These are phyloP conservation scores for Komagataella pseudopastoris DNA, from an alignment of 805 yeast genomes.

Conservation along the genomic window DNA sequence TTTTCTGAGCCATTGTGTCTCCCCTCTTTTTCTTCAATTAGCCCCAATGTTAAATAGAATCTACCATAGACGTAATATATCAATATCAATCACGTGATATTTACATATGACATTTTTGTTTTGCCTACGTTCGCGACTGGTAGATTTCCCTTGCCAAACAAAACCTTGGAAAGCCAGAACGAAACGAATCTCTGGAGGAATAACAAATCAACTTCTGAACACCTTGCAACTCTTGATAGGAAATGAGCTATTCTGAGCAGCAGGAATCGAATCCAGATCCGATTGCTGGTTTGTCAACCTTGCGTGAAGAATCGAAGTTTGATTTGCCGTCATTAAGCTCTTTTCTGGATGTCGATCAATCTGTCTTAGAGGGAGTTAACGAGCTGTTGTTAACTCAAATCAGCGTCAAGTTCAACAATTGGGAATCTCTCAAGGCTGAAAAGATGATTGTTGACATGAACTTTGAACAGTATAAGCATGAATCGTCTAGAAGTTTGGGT, in stretches of 20 bases:
- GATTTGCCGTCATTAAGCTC: constrained; percentile 14
- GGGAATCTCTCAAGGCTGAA: constrained; percentile 22
- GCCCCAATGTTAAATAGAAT: neutral
- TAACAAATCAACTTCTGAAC: neutral
- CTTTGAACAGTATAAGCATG: constrained; percentile 25
- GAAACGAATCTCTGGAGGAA: neutral
- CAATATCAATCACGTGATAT: neutral
- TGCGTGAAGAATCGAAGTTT: neutral
- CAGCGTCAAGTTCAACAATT: constrained; percentile 17
- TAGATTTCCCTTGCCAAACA: neutral
- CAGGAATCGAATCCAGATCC: neutral
- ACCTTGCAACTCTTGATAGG: neutral
- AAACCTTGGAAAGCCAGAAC: neutral
- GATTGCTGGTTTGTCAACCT: neutral
- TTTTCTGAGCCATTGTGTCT: neutral
- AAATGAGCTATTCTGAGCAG: neutral
- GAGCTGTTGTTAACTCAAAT: constrained; percentile 12
- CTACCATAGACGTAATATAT: neutral
- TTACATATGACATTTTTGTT: no score
- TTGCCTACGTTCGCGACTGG: neutral
- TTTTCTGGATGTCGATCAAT: constrained; percentile 18
- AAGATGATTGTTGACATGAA: constrained; percentile 21
- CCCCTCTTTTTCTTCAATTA: neutral
- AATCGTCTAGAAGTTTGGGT: constrained; percentile 18
- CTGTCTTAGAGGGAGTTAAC: constrained; percentile 11